Evolutionary conservation across 306 rosid genomes (phyloP).

Genomic region (Quercus cerris): DNA sequence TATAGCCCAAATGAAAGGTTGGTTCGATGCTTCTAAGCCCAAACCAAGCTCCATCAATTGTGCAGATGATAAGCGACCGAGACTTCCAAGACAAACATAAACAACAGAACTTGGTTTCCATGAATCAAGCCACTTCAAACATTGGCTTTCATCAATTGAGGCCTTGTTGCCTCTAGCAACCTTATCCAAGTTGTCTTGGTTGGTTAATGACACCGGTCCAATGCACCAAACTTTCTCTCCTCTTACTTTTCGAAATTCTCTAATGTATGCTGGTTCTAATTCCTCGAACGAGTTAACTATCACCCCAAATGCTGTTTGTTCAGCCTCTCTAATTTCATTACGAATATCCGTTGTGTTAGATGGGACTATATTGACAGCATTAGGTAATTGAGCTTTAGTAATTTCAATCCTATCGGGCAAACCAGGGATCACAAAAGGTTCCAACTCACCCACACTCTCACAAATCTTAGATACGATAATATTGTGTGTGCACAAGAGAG

Average conservation of each 20-base stretch:
- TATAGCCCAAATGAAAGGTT: conserved; percentile 67
- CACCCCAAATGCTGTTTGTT: no score
- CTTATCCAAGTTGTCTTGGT: no score
- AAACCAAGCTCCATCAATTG: conserved; percentile 40
- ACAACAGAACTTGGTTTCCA: conserved; percentile 16
- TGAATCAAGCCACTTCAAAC: conserved; percentile 26
- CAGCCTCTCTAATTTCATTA: neutral
- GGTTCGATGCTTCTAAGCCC: conserved; percentile 58
- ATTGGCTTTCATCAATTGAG: conserved; percentile 1
- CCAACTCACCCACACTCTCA: neutral
- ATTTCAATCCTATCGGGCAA: conserved; percentile 25
- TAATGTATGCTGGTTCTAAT: no score
- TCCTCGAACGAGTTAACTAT: no score
- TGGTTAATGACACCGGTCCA: no score
- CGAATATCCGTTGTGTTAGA: neutral
- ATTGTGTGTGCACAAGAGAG: conserved; percentile 10
- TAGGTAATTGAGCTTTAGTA: conserved; percentile 9
- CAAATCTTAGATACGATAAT: conserved; percentile 2
- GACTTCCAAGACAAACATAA: conserved; percentile 33
- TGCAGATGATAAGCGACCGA: neutral
- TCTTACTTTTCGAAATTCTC: no score
- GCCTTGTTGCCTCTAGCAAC: conserved; percentile 9
- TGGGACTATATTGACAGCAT: neutral
- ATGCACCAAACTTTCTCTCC: no score
- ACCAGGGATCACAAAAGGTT: conserved; percentile 26